Base-by-base conservation (phyloP, 257 asterid genomes). In the Voacanga thouarsii region DNA sequence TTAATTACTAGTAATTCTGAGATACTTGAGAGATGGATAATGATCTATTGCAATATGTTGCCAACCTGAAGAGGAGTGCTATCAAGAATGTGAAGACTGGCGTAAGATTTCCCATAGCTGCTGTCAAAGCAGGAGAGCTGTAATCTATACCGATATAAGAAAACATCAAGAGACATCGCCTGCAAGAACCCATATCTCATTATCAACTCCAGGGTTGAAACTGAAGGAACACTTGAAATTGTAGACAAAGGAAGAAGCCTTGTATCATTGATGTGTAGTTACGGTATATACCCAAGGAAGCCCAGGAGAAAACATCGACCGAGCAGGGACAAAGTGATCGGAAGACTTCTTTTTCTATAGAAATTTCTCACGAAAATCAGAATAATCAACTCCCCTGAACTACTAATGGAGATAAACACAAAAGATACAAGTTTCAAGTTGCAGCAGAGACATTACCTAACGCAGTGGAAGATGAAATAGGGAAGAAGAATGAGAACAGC, bases 401-500 rank as follows among this genome's bases (percentile, higher is more conserved):
- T 21, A 71, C 19, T 43, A 51, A 16, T 21, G 56, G 12, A 45
- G 19, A 44, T 71, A n/a, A 50, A 23, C 51, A 12, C 63, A 55
- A n/a, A 37, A 12, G 24, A 14, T 28, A 33, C 8, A 75, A 61
- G 33, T 23, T 24, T 24, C 10, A 41, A 43, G 6, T 43, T 24
- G 23, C 59, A 39, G 57, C 21, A 8, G 23, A 55, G 55, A 71
- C 11, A 10, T 49, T 61, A 83, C 86, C 83, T 83, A 83, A 12
- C 2, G 18, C 60, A 63, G 43, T 77, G 83, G 81, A 83, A 72
- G 78, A 80, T 9, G 45, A 77, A 66, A 66, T 61, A 83, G 11
- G 86, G 86, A 53, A 80, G 80, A 47, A 83, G 80, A 43, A 83
- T 14, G 73, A 83, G 75, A 53, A 76, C 82, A 30, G 79, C 77